Evolutionary conservation across 2,329 filamentous ascomycete species (phyloP).

Genomic region (Cladosporium velox): DNA sequence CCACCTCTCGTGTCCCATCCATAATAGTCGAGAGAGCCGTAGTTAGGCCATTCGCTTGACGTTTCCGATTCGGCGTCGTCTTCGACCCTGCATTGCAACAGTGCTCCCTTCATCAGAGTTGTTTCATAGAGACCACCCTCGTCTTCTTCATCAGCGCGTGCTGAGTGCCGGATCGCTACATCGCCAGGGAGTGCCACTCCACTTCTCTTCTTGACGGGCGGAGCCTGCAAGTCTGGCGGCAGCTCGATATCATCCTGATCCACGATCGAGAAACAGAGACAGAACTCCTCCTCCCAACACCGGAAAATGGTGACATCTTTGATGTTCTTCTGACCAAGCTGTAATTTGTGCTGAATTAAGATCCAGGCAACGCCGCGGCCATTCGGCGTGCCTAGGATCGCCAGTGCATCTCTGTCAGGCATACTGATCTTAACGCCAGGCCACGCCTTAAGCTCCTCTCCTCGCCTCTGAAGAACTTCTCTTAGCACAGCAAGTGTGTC

Average conservation of each 20-base stretch:
- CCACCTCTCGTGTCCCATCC: not conserved
- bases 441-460: not conserved
- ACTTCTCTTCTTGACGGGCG: not conserved
- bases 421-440: slow-evolving; percentile 3
- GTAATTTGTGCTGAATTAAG: slow-evolving; percentile 24
- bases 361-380: slow-evolving; percentile 22
- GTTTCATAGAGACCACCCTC: not conserved
- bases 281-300: not conserved
- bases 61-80: not conserved
- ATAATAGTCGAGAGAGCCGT: not conserved
- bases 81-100: not conserved
- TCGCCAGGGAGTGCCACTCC: not conserved
- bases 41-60: not conserved
- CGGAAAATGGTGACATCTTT: slow-evolving; percentile 12
- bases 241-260: not conserved
- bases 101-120: not conserved
- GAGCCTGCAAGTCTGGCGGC: not conserved
- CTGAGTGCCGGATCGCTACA: not conserved
- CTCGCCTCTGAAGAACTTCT: not conserved
- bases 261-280: not conserved
- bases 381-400: slow-evolving; percentile 24
- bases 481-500: not conserved
- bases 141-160: not conserved
- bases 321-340: slow-evolving; percentile 23
- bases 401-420: not conserved